These are phyloP conservation scores for Benincasa hispida DNA, from an alignment of 306 rosid genomes.

Conservation along the genomic window DNA sequence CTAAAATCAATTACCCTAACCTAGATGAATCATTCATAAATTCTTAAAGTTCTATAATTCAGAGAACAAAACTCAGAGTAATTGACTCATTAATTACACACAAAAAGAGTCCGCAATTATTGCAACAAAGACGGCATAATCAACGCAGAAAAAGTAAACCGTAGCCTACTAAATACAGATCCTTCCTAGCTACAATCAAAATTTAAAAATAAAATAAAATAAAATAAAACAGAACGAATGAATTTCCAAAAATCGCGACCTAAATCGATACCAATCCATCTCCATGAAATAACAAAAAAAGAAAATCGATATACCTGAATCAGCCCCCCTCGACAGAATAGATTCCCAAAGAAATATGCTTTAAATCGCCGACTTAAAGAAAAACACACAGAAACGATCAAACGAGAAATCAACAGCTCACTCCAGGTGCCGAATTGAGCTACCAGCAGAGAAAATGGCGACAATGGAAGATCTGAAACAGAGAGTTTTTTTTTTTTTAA, in stretches of 20 bases:
- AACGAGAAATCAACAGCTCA: slow-evolving; percentile 20
- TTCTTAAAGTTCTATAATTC: slow-evolving; percentile 1
- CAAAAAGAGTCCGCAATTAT: not conserved
- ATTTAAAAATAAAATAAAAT: not conserved
- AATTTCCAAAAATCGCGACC: slow-evolving; percentile 11
- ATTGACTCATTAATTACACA: not conserved
- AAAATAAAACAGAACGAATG: not conserved
- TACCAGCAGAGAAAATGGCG: slow-evolving; percentile 19
- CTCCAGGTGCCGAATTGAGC: slow-evolving; percentile 18
- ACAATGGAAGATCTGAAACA: slow-evolving; percentile 27
- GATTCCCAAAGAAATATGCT: slow-evolving; percentile 16
- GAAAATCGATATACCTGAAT: slow-evolving; percentile 27
- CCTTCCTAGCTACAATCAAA: slow-evolving; percentile 4
- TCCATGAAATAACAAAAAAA: not conserved
- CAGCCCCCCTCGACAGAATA: slow-evolving; percentile 2
- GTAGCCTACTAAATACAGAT: slow-evolving; percentile 10
- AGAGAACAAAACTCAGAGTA: not conserved
- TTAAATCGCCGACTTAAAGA: slow-evolving; percentile 15
- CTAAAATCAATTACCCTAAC: not conserved
- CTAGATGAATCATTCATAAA: not conserved
- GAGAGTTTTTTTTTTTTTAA: too few species aligned
- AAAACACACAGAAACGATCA: slow-evolving; percentile 3
- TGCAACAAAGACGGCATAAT: slow-evolving; percentile 4
- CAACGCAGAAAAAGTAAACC: slow-evolving; percentile 1
- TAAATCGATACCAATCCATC: slow-evolving; percentile 7